Base-by-base conservation (phyloP, 441 rosid genomes). In the Populus hybrid region DNA sequence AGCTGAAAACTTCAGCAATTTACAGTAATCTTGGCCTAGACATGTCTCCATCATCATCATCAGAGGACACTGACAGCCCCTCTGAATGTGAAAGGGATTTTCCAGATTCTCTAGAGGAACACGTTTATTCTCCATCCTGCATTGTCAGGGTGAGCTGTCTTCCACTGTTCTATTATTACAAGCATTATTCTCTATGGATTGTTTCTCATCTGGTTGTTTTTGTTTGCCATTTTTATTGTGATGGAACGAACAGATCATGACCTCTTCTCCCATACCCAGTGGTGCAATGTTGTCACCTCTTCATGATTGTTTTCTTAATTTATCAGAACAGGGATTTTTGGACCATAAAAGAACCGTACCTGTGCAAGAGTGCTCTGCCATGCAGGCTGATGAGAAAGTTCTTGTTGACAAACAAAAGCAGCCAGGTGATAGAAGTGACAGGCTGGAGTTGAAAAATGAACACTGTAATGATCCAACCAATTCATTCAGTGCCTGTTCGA, bases 91-190 rank as follows among this genome's bases (percentile, higher is more conserved):
- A 26, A 28, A 2, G 18, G 30, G 32, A 14, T 67, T 28, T 28
- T 67, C 7, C 69, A 28, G 69, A 28, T 24, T 28, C 69, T 23
- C 18, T 14, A 67, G 69, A 23, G 21, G 19, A 67, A 28, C 16
- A 67, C 34, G 9, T 24, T 1, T 26, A 67, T 67, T 67, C 69
- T 28, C 69, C 69, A 14, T 67, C 69, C 35, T 9, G 6, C 35
- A 67, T 67, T 28, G 16, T 67, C 35, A 67, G 35, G 69, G 69
- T 67, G 69, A 67, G 69, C 36, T 67, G 26, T 67, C 69, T 67
- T 67, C 19, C 34, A 23, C 69, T 24, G 69, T 67, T 14, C 6
- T 28, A 28, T 67, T 28, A 67, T 67, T 23, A 38, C 57, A 46
- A 21, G 19, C 30, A 28, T 23, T 24, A 3, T 28, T 9, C 30